A percentile compares a stretch with the other conserved stretches of the same genome.
Evolutionary conservation across 2,329 filamentous ascomycete genomes (phyloP).

Genomic region (Aspergillus pseudoviridinutans): DNA sequence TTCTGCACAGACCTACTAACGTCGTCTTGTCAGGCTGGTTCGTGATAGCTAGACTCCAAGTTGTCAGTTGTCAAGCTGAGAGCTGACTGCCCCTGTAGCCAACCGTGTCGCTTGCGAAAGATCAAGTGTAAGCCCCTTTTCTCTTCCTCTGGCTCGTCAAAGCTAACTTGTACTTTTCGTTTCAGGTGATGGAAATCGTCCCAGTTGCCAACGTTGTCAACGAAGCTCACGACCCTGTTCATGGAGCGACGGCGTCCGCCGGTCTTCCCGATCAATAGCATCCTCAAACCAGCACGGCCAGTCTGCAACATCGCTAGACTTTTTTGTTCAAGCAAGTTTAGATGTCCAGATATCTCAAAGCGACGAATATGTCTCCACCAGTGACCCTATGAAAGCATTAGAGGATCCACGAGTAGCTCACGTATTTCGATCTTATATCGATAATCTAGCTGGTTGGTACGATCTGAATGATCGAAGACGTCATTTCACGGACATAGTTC

Average conservation of each 20-base stretch:
- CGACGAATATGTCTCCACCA: constrained; percentile 5
- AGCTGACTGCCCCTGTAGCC: not conserved
- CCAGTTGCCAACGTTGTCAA: not conserved
- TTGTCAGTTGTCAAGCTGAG: not conserved
- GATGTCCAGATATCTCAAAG: not conserved
- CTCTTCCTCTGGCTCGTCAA: not conserved
- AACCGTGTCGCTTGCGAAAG: constrained; percentile 6
- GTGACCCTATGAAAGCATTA: constrained; percentile 7
- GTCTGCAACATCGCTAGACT: not conserved
- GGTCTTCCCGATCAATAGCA: not conserved
- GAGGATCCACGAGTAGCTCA: constrained; percentile 3
- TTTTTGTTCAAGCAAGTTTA: not conserved
- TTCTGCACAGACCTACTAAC: not conserved
- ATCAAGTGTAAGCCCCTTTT: constrained; percentile 2
- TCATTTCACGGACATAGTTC: constrained; percentile 36
- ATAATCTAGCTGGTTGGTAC: constrained; percentile 44
- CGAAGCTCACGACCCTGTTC: constrained; percentile 2
- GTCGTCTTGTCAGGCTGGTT: not conserved
- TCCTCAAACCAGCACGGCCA: not conserved
- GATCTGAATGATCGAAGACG: constrained; percentile 42
- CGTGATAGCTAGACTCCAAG: not conserved
- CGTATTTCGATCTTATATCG: constrained; percentile 40
- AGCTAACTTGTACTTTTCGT: not conserved
- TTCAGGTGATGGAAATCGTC: constrained; percentile 6
- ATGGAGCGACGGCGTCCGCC: not conserved